Conservation (phyloP, 805 yeast genomes). For the Saccharomyces jurei region DNA sequence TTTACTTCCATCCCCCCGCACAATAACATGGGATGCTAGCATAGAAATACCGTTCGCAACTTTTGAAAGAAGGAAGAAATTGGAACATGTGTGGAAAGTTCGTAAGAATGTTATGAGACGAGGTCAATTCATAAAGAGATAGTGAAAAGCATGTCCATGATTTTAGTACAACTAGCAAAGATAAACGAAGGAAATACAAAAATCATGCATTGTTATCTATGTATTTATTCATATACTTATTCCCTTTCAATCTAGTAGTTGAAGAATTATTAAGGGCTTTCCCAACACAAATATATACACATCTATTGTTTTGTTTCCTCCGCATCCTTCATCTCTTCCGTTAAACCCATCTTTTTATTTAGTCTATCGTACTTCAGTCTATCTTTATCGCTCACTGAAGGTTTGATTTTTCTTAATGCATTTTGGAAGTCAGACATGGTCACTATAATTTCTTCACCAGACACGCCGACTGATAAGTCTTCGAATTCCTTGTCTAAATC, state of each 20-base stretch:
- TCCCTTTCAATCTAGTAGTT: background rate
- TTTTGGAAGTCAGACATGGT: slow-evolving; percentile 54
- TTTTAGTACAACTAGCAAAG: background rate
- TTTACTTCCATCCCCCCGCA: slow-evolving; percentile 29
- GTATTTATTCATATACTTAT: slow-evolving; percentile 1
- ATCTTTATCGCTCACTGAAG: slow-evolving; percentile 85
- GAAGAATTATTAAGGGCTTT: background rate
- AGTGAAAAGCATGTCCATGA: background rate
- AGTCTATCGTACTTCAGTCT: slow-evolving; percentile 66
- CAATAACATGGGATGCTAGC: slow-evolving; percentile 4
- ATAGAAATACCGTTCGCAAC: slow-evolving; percentile 40
- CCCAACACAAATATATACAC: background rate
- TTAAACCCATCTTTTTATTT: slow-evolving; percentile 72
- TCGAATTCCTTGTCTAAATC: slow-evolving; percentile 35
- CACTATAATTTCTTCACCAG: slow-evolving; percentile 41
- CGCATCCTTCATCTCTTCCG: slow-evolving; percentile 29
- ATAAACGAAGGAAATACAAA: background rate
- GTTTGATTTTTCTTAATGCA: slow-evolving; percentile 72
- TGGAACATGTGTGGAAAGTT: slow-evolving; percentile 51
- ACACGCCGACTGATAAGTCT: slow-evolving; percentile 31
- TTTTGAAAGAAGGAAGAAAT: slow-evolving; percentile 30
- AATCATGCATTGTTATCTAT: background rate
- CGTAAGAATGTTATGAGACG: slow-evolving; percentile 48
- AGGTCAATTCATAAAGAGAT: slow-evolving; percentile 28
- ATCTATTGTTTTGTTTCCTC: background rate